Conservation (phyloP, 352 stramenopile species). For the Phytophthora meadii region DNA sequence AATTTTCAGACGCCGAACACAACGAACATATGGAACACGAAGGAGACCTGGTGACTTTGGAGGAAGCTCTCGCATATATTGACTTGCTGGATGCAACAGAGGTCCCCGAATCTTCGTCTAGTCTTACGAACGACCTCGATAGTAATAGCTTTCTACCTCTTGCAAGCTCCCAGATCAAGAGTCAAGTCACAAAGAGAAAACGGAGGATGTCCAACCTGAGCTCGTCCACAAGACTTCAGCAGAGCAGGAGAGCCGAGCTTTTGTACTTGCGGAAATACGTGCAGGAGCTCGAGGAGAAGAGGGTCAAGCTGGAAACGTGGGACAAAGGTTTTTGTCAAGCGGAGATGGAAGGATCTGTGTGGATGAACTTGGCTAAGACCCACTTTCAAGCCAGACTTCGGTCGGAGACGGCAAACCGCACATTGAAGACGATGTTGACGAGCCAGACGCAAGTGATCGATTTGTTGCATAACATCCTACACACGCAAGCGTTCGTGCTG, state of each 20-base stretch:
- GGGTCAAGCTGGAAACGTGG: neutral
- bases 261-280: slow-evolving; percentile 1
- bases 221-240: slow-evolving; percentile 12
- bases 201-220: no score
- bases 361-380: neutral
- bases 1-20: no score
- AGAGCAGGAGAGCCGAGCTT: slow-evolving; percentile 6
- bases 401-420: slow-evolving; percentile 10
- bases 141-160: no score
- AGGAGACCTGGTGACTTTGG: no score
- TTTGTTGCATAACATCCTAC: neutral
- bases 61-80: neutral
- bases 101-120: no score
- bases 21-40: no score
- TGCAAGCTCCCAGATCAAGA: no score
- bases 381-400: slow-evolving; percentile 1
- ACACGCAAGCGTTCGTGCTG: neutral
- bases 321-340: no score
- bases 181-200: no score
- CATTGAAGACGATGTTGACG: neutral
- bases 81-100: neutral
- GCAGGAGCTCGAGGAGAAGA: slow-evolving; percentile 10
- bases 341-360: neutral
- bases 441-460: slow-evolving; percentile 1
- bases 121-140: no score